Evolutionary conservation across 768 basidiomycete species (phyloP).

Genomic region (Hericium erinaceus): DNA sequence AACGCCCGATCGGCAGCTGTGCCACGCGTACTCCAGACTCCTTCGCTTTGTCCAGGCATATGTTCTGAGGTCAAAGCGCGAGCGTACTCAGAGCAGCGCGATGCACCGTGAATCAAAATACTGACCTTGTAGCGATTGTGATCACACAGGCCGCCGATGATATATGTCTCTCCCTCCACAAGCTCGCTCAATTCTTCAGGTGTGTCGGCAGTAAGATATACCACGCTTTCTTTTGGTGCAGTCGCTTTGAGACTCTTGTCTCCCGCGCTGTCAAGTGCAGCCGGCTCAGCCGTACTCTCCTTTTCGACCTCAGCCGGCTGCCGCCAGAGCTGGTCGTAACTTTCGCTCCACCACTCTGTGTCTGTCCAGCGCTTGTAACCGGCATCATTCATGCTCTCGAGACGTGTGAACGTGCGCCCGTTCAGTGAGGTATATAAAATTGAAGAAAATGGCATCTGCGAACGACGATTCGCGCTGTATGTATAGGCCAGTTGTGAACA

Average conservation of each 20-base stretch:
- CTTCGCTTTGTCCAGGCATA: conserved; percentile 83
- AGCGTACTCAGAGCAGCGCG: not conserved
- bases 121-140: conserved; percentile 90
- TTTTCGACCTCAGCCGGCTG: conserved; percentile 5
- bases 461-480: conserved; percentile 78
- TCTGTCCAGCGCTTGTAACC: conserved; percentile 73
- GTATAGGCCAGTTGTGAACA: conserved; percentile 86
- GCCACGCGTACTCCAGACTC: conserved; percentile 71
- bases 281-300: not conserved
- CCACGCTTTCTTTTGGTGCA: conserved; percentile 35
- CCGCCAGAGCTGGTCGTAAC: conserved; percentile 64
- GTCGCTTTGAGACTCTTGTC: not conserved
- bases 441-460: conserved; percentile 57
- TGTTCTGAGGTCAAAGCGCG: conserved; percentile 43
- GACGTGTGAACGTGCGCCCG: conserved; percentile 54
- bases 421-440: conserved; percentile 77
- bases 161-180: conserved; percentile 76
- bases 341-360: conserved; percentile 76
- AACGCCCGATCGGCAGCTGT: conserved; percentile 90
- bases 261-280: not conserved
- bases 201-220: conserved; percentile 95
- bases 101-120: not conserved
- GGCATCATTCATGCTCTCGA: conserved; percentile 56
- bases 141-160: conserved; percentile 94
- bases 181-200: conserved; percentile 79